Base-by-base conservation (phyloP, 2,329 filamentous ascomycete species). In the Aspergillus tamarii region DNA sequence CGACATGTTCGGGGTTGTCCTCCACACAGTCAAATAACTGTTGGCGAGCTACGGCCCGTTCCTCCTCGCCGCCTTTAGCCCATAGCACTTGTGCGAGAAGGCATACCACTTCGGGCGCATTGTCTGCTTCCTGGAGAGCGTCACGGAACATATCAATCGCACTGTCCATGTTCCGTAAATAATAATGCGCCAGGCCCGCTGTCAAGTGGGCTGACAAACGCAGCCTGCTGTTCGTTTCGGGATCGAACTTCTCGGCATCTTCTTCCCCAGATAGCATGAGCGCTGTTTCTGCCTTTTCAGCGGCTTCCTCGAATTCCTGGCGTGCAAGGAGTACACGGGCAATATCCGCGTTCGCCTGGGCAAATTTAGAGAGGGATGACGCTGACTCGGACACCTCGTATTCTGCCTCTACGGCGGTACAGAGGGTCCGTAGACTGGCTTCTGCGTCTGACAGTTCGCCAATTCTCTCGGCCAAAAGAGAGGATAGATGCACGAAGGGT, bases 51-150 rank as follows among this genome's bases (percentile, higher is more conserved):
- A 91, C 88, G 57, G 89, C 87, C 54, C 90, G 88, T 61, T 94
- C 91, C 0, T 89, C 84, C 8, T 90, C 87, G 0, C 89, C 88
- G 10, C 92, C 93, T 67, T 92, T 93, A 0, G 94, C 94, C 94
- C 95, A 99, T 0, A 98, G 84, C 0, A 98, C 91, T 77, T 98
- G 93, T 0, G 94, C 91, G 14, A 98, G 84, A 14, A 97, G 84
- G 72, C 94, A 97, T 0, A 93, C 89, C 1, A 94, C 90, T 73
- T 97, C 93, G 0, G 94, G 91, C 65, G 93, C 89, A 43, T 87
- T 86, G 34, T 87, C 81, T 1, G 91, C 93, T 74, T 96, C 93
- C 61, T 89, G 84, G 9, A 98, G 83, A 0, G 93, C 93, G 3
- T 88, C 84, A 67, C 92, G 88, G 77, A 99, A 96, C 79, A 91